Evolutionary conservation across 495 filamentous ascomycete genomes (phyloP), one percentile per base, ranked within the genome.

Genomic region (Trichoderma erinaceum): DNA sequence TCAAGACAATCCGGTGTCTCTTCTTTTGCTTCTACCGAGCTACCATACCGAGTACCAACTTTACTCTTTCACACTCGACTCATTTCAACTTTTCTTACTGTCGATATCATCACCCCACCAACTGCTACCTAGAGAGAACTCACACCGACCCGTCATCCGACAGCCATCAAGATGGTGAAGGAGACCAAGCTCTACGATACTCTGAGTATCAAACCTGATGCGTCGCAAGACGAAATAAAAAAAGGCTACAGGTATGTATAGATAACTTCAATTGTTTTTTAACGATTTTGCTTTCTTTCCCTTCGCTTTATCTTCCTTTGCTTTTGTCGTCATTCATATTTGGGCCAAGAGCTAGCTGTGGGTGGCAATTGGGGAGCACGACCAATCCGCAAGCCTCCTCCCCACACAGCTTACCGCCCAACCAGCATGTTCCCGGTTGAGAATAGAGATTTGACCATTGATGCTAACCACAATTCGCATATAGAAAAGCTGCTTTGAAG

Each of bases 171-270:
- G 41, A 96, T 96, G 92, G 90, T 93, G 64, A 89, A 89, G 68
- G 92, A 96, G 79, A 91, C 89, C 18, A 94, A 91, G 74, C 84
- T 96, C 63, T 96, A 96, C 78, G 89, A 96, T 77, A 78, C 83
- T 48, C 80, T 96, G 63, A 83, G 84, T 75, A 77, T 96, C 81
- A 89, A 89, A 73, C 86, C 95, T 13, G 85, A 87, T 66, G 92
- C 94, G 4, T 85, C 86, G 3, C 90, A 93, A 74, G 95, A 97
- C 74, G 93, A 98, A 68, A 95, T 99, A 78, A 97, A 97, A 79
- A 99, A 99, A 74, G 95, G 89, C 44, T 99, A 99, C 75, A 82
- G 89, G 90, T 91, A 88, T 80, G 86, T 71, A 8, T 25, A 29
- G 23, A 44, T 63, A 25, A 63, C 65, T 71, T 66, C 21, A 43